Percentiles rank a stretch among this genome's conserved stretches.
Conservation (phyloP, 129 eudicot species). For the Flaveria bidentis region DNA sequence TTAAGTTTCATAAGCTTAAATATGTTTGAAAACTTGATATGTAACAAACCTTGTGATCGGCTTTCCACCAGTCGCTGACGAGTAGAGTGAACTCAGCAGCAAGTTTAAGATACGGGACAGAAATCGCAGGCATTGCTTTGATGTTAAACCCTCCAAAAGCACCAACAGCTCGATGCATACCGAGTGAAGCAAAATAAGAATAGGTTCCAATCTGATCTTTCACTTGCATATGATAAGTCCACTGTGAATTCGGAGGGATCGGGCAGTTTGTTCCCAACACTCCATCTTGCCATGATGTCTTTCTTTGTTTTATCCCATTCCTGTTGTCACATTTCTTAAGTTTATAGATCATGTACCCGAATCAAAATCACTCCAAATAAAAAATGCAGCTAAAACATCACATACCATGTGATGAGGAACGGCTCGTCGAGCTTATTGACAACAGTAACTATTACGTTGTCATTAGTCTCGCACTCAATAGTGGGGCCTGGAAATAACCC, state of each 20-base stretch:
- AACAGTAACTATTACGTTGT: constrained; percentile 64
- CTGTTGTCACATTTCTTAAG: constrained; percentile 36
- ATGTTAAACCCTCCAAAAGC: constrained; percentile 65
- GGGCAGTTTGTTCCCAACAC: constrained; percentile 90
- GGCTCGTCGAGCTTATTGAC: constrained; percentile 74
- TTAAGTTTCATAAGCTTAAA: background rate
- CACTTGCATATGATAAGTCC: constrained; percentile 74
- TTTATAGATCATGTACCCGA: background rate
- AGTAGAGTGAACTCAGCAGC: constrained; percentile 53
- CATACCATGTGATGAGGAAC: constrained; percentile 79
- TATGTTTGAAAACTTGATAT: background rate
- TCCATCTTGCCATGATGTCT: constrained; percentile 86
- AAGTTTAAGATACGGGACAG: constrained; percentile 60
- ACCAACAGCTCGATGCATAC: constrained; percentile 70
- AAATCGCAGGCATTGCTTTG: constrained; percentile 46
- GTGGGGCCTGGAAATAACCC: constrained; percentile 90
- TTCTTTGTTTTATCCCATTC: constrained; percentile 81
- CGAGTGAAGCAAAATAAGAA: background rate
- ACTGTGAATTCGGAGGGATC: constrained; percentile 59
- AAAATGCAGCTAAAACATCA: background rate
- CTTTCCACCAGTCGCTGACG: constrained; percentile 49
- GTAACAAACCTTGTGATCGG: constrained; percentile 48
- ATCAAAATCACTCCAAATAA: background rate
- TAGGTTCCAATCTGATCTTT: constrained; percentile 82
- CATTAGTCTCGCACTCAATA: constrained; percentile 65